phyloP scores from a whole-genome alignment of 2,329 filamentous ascomycete genomes.

The Alternaria triticimaculans region DNA sequence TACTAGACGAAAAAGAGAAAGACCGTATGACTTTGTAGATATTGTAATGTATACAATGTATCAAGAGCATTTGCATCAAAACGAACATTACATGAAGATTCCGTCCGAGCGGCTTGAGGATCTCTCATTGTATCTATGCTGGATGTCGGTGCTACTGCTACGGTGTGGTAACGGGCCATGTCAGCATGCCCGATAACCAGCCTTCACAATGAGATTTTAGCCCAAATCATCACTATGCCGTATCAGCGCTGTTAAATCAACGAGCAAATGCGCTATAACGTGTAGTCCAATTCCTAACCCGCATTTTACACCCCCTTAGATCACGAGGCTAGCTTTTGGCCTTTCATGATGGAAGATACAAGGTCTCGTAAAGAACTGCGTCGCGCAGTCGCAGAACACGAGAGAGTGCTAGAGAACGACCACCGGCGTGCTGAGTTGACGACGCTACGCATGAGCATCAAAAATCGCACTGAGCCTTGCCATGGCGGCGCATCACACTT shows the following conservation, averaged over 20 bases:
- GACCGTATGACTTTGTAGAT: neutral
- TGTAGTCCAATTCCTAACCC: fast-evolving
- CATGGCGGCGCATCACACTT: neutral
- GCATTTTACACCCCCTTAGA: neutral
- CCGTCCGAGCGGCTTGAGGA: neutral
- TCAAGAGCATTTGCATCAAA: neutral
- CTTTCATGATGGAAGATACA: neutral
- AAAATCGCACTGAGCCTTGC: neutral
- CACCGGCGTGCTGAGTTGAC: neutral
- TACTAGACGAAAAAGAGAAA: neutral
- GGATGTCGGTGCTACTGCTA: neutral
- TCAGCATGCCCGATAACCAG: neutral
- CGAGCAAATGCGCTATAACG: neutral
- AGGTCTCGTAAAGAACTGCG: neutral
- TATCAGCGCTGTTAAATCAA: neutral
- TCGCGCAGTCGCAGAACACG: neutral
- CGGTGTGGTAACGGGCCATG: neutral
- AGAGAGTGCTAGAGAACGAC: neutral
- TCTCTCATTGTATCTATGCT: neutral
- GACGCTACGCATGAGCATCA: neutral
- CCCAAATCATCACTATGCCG: neutral
- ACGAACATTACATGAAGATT: neutral
- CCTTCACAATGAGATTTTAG: neutral
- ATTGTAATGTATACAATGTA: neutral
- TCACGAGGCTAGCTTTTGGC: neutral